Evolutionary conservation across 164 flowering plant species (phyloP).

Genomic region (Amborella trichopoda): DNA sequence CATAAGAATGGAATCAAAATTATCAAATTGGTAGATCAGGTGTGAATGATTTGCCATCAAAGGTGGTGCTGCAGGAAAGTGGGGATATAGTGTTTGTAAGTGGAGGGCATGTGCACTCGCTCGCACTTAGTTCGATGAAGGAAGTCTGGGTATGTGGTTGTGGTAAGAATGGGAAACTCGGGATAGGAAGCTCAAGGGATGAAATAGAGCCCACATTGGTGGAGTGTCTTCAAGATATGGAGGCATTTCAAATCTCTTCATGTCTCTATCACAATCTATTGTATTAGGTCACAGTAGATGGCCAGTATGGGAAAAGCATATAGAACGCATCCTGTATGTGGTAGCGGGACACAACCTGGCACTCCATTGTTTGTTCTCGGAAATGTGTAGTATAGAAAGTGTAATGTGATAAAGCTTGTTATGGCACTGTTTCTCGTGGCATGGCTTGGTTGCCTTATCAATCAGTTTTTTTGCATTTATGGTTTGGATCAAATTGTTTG

Average conservation of each 20-base stretch:
- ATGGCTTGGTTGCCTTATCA: no score
- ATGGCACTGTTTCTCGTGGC: no score
- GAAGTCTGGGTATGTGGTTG: slow-evolving; percentile 77
- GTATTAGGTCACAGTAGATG: no score
- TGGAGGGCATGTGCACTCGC: slow-evolving; percentile 72
- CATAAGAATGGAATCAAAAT: slow-evolving; percentile 84
- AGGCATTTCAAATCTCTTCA: slow-evolving; percentile 49
- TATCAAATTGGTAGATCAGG: slow-evolving; percentile 69
- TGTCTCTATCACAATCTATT: slow-evolving; percentile 81
- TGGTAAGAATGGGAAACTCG: slow-evolving; percentile 80
- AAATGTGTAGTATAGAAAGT: no score
- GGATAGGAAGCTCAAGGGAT: slow-evolving; percentile 64
- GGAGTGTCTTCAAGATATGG: slow-evolving; percentile 31
- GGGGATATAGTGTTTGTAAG: slow-evolving; percentile 32
- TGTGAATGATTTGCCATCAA: slow-evolving; percentile 10
- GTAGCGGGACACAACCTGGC: no score
- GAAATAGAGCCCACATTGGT: slow-evolving; percentile 54
- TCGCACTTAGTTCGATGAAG: slow-evolving; percentile 47
- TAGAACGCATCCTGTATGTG: no score
- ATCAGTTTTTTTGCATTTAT: no score
- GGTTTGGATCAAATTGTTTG: no score
- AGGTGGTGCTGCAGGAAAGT: slow-evolving; percentile 35
- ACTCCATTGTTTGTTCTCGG: no score
- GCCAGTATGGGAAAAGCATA: no score
- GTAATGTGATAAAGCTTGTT: no score